Evolutionary conservation across 306 rosid species (phyloP).

Genomic region (Potentilla sterilis): DNA sequence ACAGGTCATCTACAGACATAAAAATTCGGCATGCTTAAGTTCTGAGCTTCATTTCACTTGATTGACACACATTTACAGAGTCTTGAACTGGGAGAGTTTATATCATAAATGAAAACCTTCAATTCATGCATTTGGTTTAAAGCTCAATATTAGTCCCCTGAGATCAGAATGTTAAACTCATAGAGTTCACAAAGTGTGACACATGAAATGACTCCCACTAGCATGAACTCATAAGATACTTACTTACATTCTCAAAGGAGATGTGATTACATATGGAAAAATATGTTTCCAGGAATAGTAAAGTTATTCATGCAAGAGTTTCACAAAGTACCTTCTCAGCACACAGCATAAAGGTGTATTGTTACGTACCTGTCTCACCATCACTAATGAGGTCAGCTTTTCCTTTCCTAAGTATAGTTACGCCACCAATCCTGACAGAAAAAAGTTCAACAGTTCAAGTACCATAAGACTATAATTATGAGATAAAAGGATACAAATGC

Average conservation of each 20-base stretch:
- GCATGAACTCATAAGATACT: not conserved
- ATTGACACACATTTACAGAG: not conserved
- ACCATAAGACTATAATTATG: conserved; percentile 6
- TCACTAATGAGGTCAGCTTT: conserved; percentile 74
- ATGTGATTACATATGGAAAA: not conserved
- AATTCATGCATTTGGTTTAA: not conserved
- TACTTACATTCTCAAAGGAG: not conserved
- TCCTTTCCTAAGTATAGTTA: conserved; percentile 80
- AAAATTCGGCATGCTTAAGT: not conserved
- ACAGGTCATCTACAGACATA: not conserved
- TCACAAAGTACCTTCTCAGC: not conserved
- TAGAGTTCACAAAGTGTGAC: not conserved
- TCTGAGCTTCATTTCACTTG: not conserved
- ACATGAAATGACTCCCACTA: not conserved
- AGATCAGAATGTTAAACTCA: not conserved
- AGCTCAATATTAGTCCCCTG: not conserved
- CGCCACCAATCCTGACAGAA: conserved; percentile 77
- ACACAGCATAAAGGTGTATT: conserved; percentile 14
- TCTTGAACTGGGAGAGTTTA: not conserved
- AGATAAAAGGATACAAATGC: not conserved
- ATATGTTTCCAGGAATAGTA: conserved; percentile 2
- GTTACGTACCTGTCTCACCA: conserved; percentile 65
- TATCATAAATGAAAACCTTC: not conserved
- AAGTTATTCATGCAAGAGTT: conserved; percentile 5
- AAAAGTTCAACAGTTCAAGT: conserved; percentile 25